Percentiles rank a stretch among this genome's conserved stretches.
phyloP scores from a whole-genome alignment of 768 basidiomycete species.

The Lepiota brunneoincarnata region DNA sequence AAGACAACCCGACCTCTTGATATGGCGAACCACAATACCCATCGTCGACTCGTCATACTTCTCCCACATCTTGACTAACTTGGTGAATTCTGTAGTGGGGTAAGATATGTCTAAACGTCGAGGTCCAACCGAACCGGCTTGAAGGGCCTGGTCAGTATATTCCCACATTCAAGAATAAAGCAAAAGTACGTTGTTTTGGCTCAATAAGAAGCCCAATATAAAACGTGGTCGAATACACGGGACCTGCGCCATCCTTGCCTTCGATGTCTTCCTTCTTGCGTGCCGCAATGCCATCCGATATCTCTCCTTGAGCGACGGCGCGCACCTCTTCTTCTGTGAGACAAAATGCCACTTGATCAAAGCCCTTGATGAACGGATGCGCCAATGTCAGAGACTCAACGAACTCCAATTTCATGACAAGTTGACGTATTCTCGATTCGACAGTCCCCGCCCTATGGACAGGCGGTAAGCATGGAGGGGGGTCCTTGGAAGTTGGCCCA shows the following conservation, averaged over 20 bases:
- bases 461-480: background rate
- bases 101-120: slow-evolving; percentile 94
- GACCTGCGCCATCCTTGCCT: slow-evolving; percentile 69
- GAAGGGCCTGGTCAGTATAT: slow-evolving; percentile 9
- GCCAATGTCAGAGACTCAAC: slow-evolving; percentile 89
- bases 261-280: slow-evolving; percentile 79
- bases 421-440: slow-evolving; percentile 91
- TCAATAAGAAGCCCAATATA: slow-evolving; percentile 94
- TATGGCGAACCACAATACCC: slow-evolving; percentile 92
- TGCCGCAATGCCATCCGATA: slow-evolving; percentile 66
- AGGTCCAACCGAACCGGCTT: slow-evolving; percentile 76
- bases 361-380: slow-evolving; percentile 94
- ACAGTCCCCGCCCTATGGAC: slow-evolving; percentile 81
- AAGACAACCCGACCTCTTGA: slow-evolving; percentile 63
- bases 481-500: slow-evolving; percentile 31
- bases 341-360: slow-evolving; percentile 86
- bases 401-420: slow-evolving; percentile 97
- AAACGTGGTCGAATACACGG: slow-evolving; percentile 95
- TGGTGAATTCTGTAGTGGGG: slow-evolving; percentile 93
- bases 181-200: slow-evolving; percentile 73
- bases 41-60: slow-evolving; percentile 88
- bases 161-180: slow-evolving; percentile 12
- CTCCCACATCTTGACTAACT: slow-evolving; percentile 94
- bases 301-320: slow-evolving; percentile 84
- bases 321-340: slow-evolving; percentile 84